Conservation (phyloP, 2,329 filamentous ascomycete genomes). For the Trichoderma sp. region DNA sequence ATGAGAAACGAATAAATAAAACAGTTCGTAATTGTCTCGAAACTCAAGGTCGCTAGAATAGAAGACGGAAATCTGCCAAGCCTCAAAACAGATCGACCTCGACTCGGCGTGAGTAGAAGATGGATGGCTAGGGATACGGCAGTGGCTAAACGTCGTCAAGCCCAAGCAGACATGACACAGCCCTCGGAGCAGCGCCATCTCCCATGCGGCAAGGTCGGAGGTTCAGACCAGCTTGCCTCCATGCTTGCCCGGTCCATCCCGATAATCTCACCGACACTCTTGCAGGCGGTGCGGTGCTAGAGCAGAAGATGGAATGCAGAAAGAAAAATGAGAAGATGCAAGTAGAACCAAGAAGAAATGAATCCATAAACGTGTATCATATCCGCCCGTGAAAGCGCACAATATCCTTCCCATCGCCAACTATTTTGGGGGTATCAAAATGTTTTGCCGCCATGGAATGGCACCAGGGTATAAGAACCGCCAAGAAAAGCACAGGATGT, state of each 20-base stretch:
- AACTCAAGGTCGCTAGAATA: constrained; percentile 28
- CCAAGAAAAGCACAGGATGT: constrained; percentile 33
- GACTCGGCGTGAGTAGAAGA: background rate
- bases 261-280: constrained; percentile 22
- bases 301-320: background rate
- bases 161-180: background rate
- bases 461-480: constrained; percentile 32
- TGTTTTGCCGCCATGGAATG: constrained; percentile 35
- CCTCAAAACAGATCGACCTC: background rate
- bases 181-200: constrained; percentile 4
- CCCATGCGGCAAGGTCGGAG: constrained; percentile 18
- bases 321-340: constrained; percentile 1
- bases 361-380: constrained; percentile 26
- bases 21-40: constrained; percentile 33
- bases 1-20: constrained; percentile 22
- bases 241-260: constrained; percentile 4
- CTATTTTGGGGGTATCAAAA: constrained; percentile 45
- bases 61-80: constrained; percentile 1
- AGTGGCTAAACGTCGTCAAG: background rate
- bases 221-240: constrained; percentile 14
- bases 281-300: background rate
- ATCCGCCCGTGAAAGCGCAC: constrained; percentile 30
- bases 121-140: background rate
- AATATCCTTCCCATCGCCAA: constrained; percentile 33
- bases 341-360: constrained; percentile 1